These are phyloP conservation scores for Phytophthora rubi DNA, from an alignment of 352 stramenopile genomes.

Conservation along the genomic window DNA sequence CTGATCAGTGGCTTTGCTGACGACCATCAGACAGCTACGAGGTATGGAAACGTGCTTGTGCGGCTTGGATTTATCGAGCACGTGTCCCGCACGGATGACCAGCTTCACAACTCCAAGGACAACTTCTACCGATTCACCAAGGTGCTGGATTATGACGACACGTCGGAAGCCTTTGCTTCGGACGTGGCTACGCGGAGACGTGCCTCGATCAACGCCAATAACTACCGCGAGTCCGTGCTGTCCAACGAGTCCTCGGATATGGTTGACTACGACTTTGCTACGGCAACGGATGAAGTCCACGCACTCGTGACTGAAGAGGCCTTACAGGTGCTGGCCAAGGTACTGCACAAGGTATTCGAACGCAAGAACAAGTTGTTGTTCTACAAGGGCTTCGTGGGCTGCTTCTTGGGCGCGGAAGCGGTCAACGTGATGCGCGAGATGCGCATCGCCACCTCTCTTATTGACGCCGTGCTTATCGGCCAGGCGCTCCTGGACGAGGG, in stretches of 20 bases:
- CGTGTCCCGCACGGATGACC: constrained; percentile 74
- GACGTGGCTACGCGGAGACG: constrained; percentile 43
- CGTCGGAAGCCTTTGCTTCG: constrained; percentile 34
- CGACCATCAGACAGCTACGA: constrained; percentile 70
- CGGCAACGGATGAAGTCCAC: constrained; percentile 81
- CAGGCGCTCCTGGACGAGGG: constrained; percentile 82
- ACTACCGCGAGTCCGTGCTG: constrained; percentile 80
- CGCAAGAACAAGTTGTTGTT: constrained; percentile 90
- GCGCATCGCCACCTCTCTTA: constrained; percentile 67
- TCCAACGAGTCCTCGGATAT: constrained; percentile 60
- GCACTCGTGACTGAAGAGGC: constrained; percentile 84
- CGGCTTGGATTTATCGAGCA: constrained; percentile 86
- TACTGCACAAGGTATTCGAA: constrained; percentile 86
- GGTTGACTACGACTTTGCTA: constrained; percentile 78
- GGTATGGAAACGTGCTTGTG: constrained; percentile 82
- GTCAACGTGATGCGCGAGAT: constrained; percentile 87
- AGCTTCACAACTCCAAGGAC: constrained; percentile 85
- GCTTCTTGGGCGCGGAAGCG: constrained; percentile 83
- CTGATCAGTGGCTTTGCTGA: constrained; percentile 78
- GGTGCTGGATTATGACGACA: constrained; percentile 63
- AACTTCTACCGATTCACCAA: constrained; percentile 88
- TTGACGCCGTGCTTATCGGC: constrained; percentile 84
- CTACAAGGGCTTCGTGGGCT: constrained; percentile 86
- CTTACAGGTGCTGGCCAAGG: constrained; percentile 62
- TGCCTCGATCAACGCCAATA: constrained; percentile 65